Evolutionary conservation across 2,329 filamentous ascomycete genomes (phyloP), one percentile per base, ranked within the genome.

Genomic region (Aschersonia sp.): DNA sequence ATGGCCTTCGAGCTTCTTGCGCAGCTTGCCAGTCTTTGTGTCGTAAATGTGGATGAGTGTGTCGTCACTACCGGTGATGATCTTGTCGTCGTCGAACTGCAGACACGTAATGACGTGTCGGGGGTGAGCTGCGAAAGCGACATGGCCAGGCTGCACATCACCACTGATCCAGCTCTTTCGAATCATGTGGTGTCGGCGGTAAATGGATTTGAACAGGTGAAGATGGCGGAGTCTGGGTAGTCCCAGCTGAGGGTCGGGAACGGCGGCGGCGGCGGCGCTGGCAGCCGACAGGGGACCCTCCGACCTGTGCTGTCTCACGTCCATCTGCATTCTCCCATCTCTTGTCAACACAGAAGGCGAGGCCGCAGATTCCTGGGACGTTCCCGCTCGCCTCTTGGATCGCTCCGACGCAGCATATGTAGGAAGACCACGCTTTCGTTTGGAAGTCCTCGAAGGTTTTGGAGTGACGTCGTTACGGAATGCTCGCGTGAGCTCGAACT

Each of bases 41-140:
- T 97, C 89, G 63, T 97, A 98, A 32, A 98, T 89, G 58, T 98
- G 89, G 58, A 98, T 98, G 52, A 96, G 82, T 4, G 89, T 95
- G 61, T 98, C 92, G 61, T 98, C 92, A 59, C 91, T 97, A 30
- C 92, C 92, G 1, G 92, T 98, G 55, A 98, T 77, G 55, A 98
- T 96, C 67, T 97, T 97, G 71, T 98, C 89, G 45, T 89, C 86
- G 59, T 98, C 92, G 58, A 98, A 98, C 62, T 98, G 89, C 47
- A 98, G 74, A 61, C 92, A 98, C 12, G 92, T 98, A 47, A 98
- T 94, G 51, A 98, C 92, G 67, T 97, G 91, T 35, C 88, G 82
- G 51, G 92, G 88, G 60, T 98, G 92, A 4, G 92, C 92, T n/a
- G 88, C 82, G 65, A 98, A 97, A 4, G 92, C 92, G 50, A 98